A percentile compares a stretch with the other conserved stretches of the same genome.
Conservation (phyloP, 2,329 filamentous ascomycete genomes). For the Coniochaeta sp. region DNA sequence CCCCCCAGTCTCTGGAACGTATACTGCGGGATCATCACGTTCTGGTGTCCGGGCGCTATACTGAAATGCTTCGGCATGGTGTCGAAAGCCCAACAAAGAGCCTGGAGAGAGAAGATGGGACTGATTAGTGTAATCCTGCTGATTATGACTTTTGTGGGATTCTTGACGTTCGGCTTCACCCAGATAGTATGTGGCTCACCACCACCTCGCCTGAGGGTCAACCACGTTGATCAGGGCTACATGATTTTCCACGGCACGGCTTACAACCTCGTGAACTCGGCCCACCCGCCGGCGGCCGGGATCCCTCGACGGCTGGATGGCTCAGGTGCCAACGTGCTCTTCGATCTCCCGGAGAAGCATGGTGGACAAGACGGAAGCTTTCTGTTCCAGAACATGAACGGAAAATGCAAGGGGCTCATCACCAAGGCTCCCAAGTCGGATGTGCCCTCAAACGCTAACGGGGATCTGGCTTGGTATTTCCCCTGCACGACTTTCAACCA, state of each 20-base stretch:
- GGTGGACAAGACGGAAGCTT: slow-evolving; percentile 93
- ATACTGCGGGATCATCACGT: slow-evolving; percentile 89
- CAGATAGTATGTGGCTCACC: slow-evolving; percentile 74
- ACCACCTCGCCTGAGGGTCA: slow-evolving; percentile 67
- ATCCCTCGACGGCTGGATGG: slow-evolving; percentile 51
- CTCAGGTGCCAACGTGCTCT: slow-evolving; percentile 69
- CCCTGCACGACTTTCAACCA: slow-evolving; percentile 89
- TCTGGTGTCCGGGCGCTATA: slow-evolving; percentile 85
- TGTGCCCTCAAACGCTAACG: slow-evolving; percentile 66
- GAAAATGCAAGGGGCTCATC: slow-evolving; percentile 88
- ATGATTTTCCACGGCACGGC: slow-evolving; percentile 96
- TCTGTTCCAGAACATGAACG: slow-evolving; percentile 97
- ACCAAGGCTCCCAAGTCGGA: slow-evolving; percentile 63
- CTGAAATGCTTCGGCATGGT: slow-evolving; percentile 80
- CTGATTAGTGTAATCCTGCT: slow-evolving; percentile 86
- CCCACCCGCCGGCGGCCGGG: slow-evolving; percentile 73
- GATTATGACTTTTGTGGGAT: slow-evolving; percentile 86
- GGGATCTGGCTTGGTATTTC: slow-evolving; percentile 91
- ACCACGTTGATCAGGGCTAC: slow-evolving; percentile 72
- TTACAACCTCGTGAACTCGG: slow-evolving; percentile 71
- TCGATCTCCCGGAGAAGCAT: slow-evolving; percentile 73
- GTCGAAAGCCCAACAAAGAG: slow-evolving; percentile 77
- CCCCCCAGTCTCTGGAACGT: slow-evolving; percentile 91
- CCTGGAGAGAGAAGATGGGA: slow-evolving; percentile 98
- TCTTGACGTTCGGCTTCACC: slow-evolving; percentile 94